phyloP scores from a whole-genome alignment of 2,329 filamentous ascomycete species.

The Davidsoniella neocaledoniae region DNA sequence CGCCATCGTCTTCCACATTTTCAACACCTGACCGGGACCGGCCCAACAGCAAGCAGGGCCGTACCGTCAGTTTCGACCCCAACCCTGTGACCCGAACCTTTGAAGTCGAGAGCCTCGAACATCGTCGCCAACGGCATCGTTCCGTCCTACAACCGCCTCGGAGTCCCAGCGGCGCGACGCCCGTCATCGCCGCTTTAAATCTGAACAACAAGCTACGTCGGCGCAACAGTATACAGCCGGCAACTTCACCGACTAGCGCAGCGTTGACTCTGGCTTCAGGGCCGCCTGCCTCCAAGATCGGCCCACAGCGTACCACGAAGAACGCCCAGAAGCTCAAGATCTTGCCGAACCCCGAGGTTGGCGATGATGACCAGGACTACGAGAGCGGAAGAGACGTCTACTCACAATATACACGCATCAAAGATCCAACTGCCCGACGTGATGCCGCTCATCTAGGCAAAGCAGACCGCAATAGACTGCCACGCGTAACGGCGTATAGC shows the following conservation, averaged over 20 bases:
- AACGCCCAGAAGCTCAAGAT: constrained; percentile 94
- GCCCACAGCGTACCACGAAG: constrained; percentile 86
- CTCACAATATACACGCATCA: constrained; percentile 93
- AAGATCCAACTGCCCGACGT: constrained; percentile 80
- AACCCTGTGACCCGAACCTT: constrained; percentile 47
- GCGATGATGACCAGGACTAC: constrained; percentile 61
- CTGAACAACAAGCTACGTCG: constrained; percentile 69
- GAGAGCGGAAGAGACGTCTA: constrained; percentile 93
- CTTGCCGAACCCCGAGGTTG: constrained; percentile 76
- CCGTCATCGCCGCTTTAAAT: constrained; percentile 52
- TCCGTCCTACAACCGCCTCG: constrained; percentile 18
- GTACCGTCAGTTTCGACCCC: constrained; percentile 64
- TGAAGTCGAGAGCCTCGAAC: constrained; percentile 27
- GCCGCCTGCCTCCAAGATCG: constrained; percentile 49
- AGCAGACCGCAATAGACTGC: constrained; percentile 72
- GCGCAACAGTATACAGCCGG: constrained; percentile 46
- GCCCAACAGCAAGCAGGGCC: constrained; percentile 27
- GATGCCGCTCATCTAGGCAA: constrained; percentile 89
- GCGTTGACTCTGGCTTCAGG: constrained; percentile 19
- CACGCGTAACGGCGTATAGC: constrained; percentile 90
- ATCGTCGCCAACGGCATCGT: constrained; percentile 22
- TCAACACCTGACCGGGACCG: constrained; percentile 18
- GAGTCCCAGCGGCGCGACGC: constrained; percentile 24
- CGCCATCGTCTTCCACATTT: constrained; percentile 4
- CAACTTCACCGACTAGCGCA: constrained; percentile 36